Conservation (phyloP, 2,329 filamentous ascomycete species). For the Rhytidhysteron rufulum region DNA sequence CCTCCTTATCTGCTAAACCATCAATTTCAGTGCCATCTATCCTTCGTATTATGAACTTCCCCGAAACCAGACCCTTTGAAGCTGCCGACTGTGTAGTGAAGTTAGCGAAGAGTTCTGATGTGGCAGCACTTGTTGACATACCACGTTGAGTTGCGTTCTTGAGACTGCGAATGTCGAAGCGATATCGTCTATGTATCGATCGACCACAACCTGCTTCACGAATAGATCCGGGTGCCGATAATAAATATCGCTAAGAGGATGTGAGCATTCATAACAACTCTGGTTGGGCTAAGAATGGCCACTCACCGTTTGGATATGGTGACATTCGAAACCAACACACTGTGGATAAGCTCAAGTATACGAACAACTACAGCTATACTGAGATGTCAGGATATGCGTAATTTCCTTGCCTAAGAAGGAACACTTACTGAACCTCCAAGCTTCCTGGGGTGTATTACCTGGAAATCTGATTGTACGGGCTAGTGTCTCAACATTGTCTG, state of each 20-base stretch:
- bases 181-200: slow-evolving; percentile 70
- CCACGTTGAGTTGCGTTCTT: slow-evolving; percentile 66
- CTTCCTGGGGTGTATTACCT: slow-evolving; percentile 52
- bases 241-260: slow-evolving; percentile 66
- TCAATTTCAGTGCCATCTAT: slow-evolving; percentile 42
- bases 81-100: slow-evolving; percentile 58
- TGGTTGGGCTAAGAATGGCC: neutral
- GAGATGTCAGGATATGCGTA: slow-evolving; percentile 13
- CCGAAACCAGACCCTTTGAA: slow-evolving; percentile 67
- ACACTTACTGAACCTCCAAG: slow-evolving; percentile 53
- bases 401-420: neutral
- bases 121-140: slow-evolving; percentile 38
- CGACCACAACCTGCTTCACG: slow-evolving; percentile 62
- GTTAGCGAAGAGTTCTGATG: slow-evolving; percentile 32
- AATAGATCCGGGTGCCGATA: slow-evolving; percentile 75
- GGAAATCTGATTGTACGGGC: slow-evolving; percentile 46
- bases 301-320: slow-evolving; percentile 55
- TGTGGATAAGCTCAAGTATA: slow-evolving; percentile 53
- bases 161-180: slow-evolving; percentile 65
- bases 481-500: slow-evolving; percentile 12
- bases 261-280: slow-evolving; percentile 7
- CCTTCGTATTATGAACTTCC: slow-evolving; percentile 50
- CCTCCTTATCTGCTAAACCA: slow-evolving; percentile 41
- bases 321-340: slow-evolving; percentile 46
- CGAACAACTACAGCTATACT: slow-evolving; percentile 53